Evolutionary conservation across 345 rosid genomes (phyloP).

Genomic region (Passiflora organensis): DNA sequence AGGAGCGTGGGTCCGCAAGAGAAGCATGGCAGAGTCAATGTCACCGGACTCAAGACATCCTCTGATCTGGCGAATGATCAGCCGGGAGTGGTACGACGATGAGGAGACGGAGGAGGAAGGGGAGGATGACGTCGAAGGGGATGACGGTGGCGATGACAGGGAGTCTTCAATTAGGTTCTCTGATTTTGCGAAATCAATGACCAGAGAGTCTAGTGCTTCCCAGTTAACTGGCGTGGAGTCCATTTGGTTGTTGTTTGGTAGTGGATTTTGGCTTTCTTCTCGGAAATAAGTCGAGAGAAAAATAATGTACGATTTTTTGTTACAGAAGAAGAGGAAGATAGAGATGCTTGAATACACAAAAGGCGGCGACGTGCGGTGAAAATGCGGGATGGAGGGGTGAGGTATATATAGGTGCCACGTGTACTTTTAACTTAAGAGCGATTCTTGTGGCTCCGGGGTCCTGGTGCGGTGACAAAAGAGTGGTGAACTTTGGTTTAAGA

Average conservation of each 20-base stretch:
- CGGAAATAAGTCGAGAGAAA: constrained; percentile 1
- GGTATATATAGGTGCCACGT: constrained; percentile 32
- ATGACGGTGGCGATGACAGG: constrained; percentile 24
- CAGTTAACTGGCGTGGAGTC: constrained; percentile 72
- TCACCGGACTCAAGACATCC: constrained; percentile 66
- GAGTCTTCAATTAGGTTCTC: constrained; percentile 69
- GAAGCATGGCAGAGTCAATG: constrained; percentile 57
- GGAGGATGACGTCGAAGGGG: constrained; percentile 33
- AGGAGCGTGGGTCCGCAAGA: constrained; percentile 65
- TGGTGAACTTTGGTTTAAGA: no score
- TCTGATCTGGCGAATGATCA: constrained; percentile 78
- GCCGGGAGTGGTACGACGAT: constrained; percentile 58
- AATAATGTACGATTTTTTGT: no score
- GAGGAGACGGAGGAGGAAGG: constrained; percentile 53
- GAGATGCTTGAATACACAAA: neutral
- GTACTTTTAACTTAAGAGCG: neutral
- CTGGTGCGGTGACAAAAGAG: no score
- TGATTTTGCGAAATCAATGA: constrained; percentile 79
- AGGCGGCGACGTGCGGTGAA: constrained; percentile 30
- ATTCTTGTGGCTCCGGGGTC: no score
- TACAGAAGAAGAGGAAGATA: neutral
- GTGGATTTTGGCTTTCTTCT: constrained; percentile 11
- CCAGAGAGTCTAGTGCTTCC: constrained; percentile 79
- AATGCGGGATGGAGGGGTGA: neutral
- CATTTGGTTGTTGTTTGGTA: constrained; percentile 23